A percentile compares a stretch with the other conserved stretches of the same genome.
Evolutionary conservation across 1,284 basidiomycete species (phyloP).

Genomic region (Cryptococcus jaspeensis): DNA sequence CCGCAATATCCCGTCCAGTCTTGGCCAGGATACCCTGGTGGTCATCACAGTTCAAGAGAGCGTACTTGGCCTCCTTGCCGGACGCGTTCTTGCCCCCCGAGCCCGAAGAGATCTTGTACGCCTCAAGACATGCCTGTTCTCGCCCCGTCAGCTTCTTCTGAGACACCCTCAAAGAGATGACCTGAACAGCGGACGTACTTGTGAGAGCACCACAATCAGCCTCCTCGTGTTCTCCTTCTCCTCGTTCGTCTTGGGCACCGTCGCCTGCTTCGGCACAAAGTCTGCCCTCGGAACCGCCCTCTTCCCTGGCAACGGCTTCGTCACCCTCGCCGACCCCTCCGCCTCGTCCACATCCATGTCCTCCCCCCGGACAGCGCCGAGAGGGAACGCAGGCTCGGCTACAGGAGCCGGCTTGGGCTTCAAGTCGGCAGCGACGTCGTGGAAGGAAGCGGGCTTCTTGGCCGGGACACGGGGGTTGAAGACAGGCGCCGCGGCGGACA

Average conservation of each 20-base stretch:
- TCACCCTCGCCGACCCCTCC: conserved; percentile 33
- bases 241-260: conserved; percentile 63
- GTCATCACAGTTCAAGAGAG: conserved; percentile 96
- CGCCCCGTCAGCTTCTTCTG: conserved; percentile 51
- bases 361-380: neutral
- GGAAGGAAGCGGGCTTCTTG: conserved; percentile 10
- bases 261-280: conserved; percentile 56
- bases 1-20: conserved; percentile 95
- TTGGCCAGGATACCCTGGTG: conserved; percentile 98
- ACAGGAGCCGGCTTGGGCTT: neutral
- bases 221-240: conserved; percentile 65
- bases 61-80: conserved; percentile 86
- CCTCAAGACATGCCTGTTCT: conserved; percentile 79
- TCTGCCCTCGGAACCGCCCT: conserved; percentile 35
- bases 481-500: conserved; percentile 45
- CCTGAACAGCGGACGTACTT: conserved; percentile 31
- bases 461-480: conserved; percentile 33
- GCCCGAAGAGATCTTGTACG: conserved; percentile 75
- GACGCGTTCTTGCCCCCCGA: conserved; percentile 53
- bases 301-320: conserved; percentile 30
- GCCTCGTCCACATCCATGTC: conserved; percentile 10
- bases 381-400: neutral
- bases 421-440: conserved; percentile 17
- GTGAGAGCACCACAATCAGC: conserved; percentile 79
- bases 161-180: neutral